Evolutionary conservation across 1,139 yeast species (phyloP), one percentile per base, ranked within the genome.

Genomic region (Hansenula sp.): DNA sequence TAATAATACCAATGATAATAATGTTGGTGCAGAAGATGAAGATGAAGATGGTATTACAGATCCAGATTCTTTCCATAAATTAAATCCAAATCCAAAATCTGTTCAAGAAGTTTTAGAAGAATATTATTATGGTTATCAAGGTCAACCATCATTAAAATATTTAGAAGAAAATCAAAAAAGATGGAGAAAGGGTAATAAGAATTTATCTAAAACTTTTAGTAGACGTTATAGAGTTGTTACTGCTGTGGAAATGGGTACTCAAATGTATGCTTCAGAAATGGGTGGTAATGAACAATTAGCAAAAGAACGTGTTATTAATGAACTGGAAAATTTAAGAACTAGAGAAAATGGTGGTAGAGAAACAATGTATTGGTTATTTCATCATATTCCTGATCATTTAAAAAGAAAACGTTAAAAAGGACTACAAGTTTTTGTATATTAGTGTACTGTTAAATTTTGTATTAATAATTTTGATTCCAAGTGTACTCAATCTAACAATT

Each of bases 291-390:
- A 49, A 21, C 31, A 19, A n/a, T 29, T 41, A n/a, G 59, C 59
- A 3, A 44, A 47, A 14, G 56, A 53, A 13, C 43, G 46, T 29
- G 44, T 47, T 30, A 34, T 53, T 19, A 38, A 32, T 13, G 57
- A 55, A 29, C 26, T 55, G 16, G 59, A 55, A 34, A 29, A 28
- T n/a, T 18, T 41, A 26, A 47, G 59, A 39, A 30, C 32, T 1
- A 51, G 50, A 35, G 47, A 42, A 2, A 43, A 44, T 36, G 56
- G 57, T 12, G 52, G 50, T 30, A 53, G 51, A 34, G 56, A 53
- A 33, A 51, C 59, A 2, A 66, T 57, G 80, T 78, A 36, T 64
- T 80, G 27, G 68, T 68, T 55, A 22, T 53, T 53, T 41, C 57
- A 55, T 33, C 51, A 55, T 37, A 34, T 55, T 26, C 48, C 53